Percentiles rank a stretch among this genome's conserved stretches.
These are phyloP conservation scores for Pyrenophora tritici-repentis DNA, from an alignment of 2,329 filamentous ascomycete genomes.

Conservation along the genomic window DNA sequence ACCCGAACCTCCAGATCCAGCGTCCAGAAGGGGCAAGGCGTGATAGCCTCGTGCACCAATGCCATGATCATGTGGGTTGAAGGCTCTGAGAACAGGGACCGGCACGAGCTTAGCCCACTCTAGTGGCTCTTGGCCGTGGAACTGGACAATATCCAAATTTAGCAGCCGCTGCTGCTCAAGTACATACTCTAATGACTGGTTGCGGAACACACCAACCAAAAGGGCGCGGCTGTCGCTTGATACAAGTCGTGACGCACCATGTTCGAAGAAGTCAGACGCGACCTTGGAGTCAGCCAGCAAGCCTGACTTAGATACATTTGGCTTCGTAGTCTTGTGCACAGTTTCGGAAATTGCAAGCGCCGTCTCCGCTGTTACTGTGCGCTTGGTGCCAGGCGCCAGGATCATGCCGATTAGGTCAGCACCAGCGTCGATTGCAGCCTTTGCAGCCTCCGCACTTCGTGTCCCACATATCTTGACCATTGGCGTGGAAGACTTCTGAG, in stretches of 20 bases:
- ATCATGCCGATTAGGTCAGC: slow-evolving; percentile 95
- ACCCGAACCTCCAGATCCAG: slow-evolving; percentile 81
- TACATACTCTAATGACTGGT: slow-evolving; percentile 84
- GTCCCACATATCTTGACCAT: slow-evolving; percentile 97
- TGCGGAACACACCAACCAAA: slow-evolving; percentile 91
- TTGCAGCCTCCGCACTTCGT: slow-evolving; percentile 77
- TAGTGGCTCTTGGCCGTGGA: slow-evolving; percentile 88
- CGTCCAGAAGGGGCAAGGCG: slow-evolving; percentile 81
- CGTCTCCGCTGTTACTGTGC: slow-evolving; percentile 77
- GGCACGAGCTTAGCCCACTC: slow-evolving; percentile 92
- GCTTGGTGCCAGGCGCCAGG: slow-evolving; percentile 78
- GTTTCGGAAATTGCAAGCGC: slow-evolving; percentile 80
- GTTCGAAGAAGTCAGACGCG: slow-evolving; percentile 73
- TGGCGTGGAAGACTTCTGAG: slow-evolving; percentile 40
- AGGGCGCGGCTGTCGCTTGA: slow-evolving; percentile 66
- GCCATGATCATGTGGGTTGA: slow-evolving; percentile 75
- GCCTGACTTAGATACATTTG: slow-evolving; percentile 24
- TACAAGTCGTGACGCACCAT: slow-evolving; percentile 54
- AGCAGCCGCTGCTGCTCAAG: slow-evolving; percentile 77
- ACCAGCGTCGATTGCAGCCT: slow-evolving; percentile 79
- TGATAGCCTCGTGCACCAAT: slow-evolving; percentile 80
- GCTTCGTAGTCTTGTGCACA: slow-evolving; percentile 64
- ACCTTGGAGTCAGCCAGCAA: slow-evolving; percentile 36
- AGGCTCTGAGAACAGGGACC: slow-evolving; percentile 87
- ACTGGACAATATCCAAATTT: slow-evolving; percentile 83